phyloP scores from a whole-genome alignment of 129 eudicot genomes.

The Arctium lappa region DNA sequence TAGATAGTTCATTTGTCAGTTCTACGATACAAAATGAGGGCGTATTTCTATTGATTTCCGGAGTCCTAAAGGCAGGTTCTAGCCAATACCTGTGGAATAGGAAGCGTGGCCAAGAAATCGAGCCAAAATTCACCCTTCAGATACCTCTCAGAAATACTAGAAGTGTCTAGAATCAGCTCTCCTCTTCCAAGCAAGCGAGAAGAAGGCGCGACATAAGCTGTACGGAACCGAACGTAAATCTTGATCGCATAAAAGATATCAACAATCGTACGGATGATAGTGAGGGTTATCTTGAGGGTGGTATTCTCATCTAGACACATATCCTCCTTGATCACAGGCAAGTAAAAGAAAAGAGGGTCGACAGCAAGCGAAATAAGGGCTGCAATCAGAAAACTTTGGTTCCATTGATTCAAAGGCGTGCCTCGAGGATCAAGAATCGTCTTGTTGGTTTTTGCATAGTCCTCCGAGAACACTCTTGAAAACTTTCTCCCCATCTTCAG shows the following conservation, averaged over 20 bases:
- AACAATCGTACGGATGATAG: slow-evolving; percentile 44
- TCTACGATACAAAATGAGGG: neutral
- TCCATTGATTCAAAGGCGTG: slow-evolving; percentile 38
- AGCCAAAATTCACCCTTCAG: slow-evolving; percentile 52
- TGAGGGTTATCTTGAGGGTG: slow-evolving; percentile 46
- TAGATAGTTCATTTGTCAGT: neutral
- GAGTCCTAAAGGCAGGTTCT: neutral
- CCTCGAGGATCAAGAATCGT: slow-evolving; percentile 65
- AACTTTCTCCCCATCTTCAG: slow-evolving; percentile 33
- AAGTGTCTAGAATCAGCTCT: slow-evolving; percentile 65
- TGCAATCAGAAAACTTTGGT: slow-evolving; percentile 49
- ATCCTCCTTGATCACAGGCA: slow-evolving; percentile 46
- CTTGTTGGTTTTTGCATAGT: slow-evolving; percentile 32
- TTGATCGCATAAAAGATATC: slow-evolving; percentile 59
- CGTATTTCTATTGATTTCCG: neutral
- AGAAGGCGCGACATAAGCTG: slow-evolving; percentile 82
- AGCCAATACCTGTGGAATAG: slow-evolving; percentile 67
- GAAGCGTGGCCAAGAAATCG: slow-evolving; percentile 69
- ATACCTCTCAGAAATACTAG: slow-evolving; percentile 55
- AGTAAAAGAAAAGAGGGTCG: slow-evolving; percentile 76
- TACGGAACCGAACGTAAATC: slow-evolving; percentile 58
- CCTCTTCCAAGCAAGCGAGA: slow-evolving; percentile 81
- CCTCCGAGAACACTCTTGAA: slow-evolving; percentile 70
- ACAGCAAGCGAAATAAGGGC: slow-evolving; percentile 57
- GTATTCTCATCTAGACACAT: slow-evolving; percentile 50